phyloP scores from a whole-genome alignment of 2,329 filamentous ascomycete genomes.

The Sporothrix brunneoviolacea region DNA sequence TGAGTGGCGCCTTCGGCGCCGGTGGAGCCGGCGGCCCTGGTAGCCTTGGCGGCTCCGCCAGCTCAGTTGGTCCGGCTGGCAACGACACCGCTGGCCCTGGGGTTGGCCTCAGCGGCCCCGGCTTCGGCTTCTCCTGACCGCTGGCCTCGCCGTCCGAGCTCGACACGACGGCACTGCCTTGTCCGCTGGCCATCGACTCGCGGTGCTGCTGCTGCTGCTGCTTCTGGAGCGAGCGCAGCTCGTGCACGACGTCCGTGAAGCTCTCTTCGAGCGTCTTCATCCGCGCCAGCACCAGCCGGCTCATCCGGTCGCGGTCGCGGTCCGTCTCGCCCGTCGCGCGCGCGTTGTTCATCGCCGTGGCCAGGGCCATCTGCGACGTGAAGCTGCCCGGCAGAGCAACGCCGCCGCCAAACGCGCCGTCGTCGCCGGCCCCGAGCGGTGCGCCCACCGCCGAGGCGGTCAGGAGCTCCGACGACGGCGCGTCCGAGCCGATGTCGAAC shows the following conservation, averaged over 20 bases:
- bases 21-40: not conserved
- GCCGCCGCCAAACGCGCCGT: conserved; percentile 47
- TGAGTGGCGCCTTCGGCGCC: not conserved
- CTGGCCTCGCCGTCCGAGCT: conserved; percentile 43
- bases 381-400: conserved; percentile 63
- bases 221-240: conserved; percentile 61
- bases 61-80: too few relatives aligned
- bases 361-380: conserved; percentile 72
- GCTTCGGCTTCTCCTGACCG: conserved; percentile 6
- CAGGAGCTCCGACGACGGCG: conserved; percentile 54
- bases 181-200: conserved; percentile 25
- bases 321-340: conserved; percentile 32
- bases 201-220: conserved; percentile 18
- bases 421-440: conserved; percentile 29
- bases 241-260: conserved; percentile 77
- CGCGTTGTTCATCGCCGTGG: conserved; percentile 46
- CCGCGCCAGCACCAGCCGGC: conserved; percentile 72
- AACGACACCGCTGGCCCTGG: too few relatives aligned
- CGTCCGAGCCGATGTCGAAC: conserved; percentile 59
- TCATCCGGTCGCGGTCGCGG: conserved; percentile 60
- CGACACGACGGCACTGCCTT: conserved; percentile 27
- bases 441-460: conserved; percentile 48
- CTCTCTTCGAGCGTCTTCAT: conserved; percentile 94
- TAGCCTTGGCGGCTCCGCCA: too few relatives aligned
- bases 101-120: too few relatives aligned